These are phyloP conservation scores for Yamadazyma taylorii DNA, from an alignment of 1,139 yeast species.

Conservation along the genomic window DNA sequence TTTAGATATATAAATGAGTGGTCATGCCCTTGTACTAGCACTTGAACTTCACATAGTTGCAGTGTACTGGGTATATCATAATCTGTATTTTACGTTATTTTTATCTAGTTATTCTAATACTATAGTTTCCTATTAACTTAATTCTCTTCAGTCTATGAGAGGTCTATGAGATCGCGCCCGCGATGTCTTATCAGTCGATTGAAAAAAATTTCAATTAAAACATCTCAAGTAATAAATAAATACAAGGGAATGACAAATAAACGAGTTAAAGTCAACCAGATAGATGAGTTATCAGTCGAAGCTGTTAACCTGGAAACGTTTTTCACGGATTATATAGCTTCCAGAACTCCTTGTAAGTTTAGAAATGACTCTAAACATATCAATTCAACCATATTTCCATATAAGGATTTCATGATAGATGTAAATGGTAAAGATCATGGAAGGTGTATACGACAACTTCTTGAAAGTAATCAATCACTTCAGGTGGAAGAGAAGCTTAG, in stretches of 20 bases:
- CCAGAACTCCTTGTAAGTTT: constrained; percentile 42
- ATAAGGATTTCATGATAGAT: neutral
- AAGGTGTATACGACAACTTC: neutral
- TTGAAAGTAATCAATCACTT: constrained; percentile 30
- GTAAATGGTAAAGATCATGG: neutral
- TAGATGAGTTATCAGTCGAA: constrained; percentile 6
- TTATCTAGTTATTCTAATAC: neutral
- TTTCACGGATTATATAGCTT: constrained; percentile 27
- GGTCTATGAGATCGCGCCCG: too few species aligned
- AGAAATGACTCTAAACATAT: constrained; percentile 18
- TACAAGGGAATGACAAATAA: neutral
- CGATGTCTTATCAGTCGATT: too few species aligned
- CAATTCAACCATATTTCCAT: constrained; percentile 27
- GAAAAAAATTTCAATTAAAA: neutral
- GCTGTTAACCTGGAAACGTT: constrained; percentile 17
- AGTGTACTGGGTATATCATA: too few species aligned
- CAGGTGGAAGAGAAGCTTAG: constrained; percentile 56
- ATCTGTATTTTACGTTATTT: constrained; percentile 1
- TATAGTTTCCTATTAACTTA: too few species aligned
- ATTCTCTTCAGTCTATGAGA: too few species aligned
- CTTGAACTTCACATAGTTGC: too few species aligned
- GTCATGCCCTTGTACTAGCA: too few species aligned
- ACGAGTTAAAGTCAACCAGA: constrained; percentile 3
- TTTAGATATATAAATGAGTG: too few species aligned
- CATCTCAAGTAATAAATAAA: too few species aligned